Evolutionary conservation across 306 rosid genomes (phyloP).

Genomic region (Cicer pinnatifidum): DNA sequence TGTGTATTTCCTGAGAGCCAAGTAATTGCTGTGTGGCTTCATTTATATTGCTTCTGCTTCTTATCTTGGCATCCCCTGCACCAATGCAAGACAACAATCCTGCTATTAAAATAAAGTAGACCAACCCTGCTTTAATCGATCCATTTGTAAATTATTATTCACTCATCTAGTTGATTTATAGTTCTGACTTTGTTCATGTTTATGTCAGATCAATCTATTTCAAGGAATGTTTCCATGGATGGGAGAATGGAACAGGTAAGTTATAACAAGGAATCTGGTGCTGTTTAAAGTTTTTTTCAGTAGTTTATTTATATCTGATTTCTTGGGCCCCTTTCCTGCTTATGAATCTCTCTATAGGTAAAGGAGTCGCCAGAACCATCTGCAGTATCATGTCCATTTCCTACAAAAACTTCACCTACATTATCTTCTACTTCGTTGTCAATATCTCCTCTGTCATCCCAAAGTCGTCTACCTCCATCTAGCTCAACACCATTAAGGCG

Average conservation of each 20-base stretch:
- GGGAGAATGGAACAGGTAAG: conserved; percentile 72
- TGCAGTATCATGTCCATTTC: conserved; percentile 55
- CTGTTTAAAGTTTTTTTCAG: conserved; percentile 18
- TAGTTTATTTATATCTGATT: conserved; percentile 33
- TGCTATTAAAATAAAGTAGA: not conserved
- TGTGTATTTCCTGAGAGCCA: not conserved
- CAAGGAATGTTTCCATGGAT: conserved; percentile 62
- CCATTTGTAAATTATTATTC: conserved; percentile 16
- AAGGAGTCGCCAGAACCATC: conserved; percentile 61
- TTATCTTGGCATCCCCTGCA: not conserved
- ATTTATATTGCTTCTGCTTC: conserved; percentile 24
- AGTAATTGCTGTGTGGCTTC: conserved; percentile 17
- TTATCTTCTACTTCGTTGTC: conserved; percentile 72
- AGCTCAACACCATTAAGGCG: conserved; percentile 60
- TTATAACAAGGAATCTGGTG: conserved; percentile 20
- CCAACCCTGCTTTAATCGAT: conserved; percentile 7
- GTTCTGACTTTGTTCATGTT: conserved; percentile 40
- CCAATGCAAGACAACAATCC: not conserved
- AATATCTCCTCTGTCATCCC: conserved; percentile 63
- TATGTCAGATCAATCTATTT: conserved; percentile 70
- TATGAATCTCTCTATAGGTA: conserved; percentile 52
- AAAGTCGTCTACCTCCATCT: conserved; percentile 60
- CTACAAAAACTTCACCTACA: conserved; percentile 57
- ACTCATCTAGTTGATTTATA: conserved; percentile 32
- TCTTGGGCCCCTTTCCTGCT: conserved; percentile 27